A percentile compares a stretch with the other conserved stretches of the same genome.
phyloP scores from a whole-genome alignment of 108 stramenopile genomes.

The Fistulifera solaris region DNA sequence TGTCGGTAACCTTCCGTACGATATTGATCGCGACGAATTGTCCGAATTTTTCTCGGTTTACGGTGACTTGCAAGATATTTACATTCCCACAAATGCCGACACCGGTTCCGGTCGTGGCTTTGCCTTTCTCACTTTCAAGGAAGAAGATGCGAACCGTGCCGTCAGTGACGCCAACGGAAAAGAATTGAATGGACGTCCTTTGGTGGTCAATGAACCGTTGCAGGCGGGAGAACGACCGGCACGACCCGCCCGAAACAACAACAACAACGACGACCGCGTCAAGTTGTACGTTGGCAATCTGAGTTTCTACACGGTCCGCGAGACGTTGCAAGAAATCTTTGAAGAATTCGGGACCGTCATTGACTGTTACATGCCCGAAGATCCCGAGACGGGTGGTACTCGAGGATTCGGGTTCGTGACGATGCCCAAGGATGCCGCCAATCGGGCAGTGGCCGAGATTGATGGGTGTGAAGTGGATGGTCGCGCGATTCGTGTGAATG shows the following conservation, averaged over 20 bases:
- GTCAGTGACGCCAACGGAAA: conserved; percentile 38
- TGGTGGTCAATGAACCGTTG: conserved; percentile 50
- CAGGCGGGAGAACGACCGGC: conserved; percentile 43
- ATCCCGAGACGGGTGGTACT: conserved; percentile 49
- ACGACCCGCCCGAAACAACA: not conserved
- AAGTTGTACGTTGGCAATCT: conserved; percentile 83
- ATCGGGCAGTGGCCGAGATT: conserved; percentile 51
- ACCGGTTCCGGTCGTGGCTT: conserved; percentile 52
- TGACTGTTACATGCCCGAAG: conserved; percentile 71
- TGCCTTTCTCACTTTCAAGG: conserved; percentile 69
- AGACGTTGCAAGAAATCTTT: conserved; percentile 53
- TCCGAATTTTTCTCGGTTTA: conserved; percentile 44
- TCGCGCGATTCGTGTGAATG: conserved; percentile 66
- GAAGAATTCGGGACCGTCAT: conserved; percentile 57
- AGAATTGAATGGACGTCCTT: conserved; percentile 45
- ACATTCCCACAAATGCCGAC: conserved; percentile 36
- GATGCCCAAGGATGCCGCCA: conserved; percentile 60
- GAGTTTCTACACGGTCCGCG: conserved; percentile 53
- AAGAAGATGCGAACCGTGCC: conserved; percentile 30
- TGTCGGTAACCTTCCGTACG: conserved; percentile 75
- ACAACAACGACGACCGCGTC: conserved; percentile 8
- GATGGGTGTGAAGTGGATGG: conserved; percentile 83
- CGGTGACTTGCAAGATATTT: conserved; percentile 33
- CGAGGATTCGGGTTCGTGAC: conserved; percentile 87
- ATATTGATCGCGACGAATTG: conserved; percentile 38